Percentiles rank a stretch among this genome's conserved stretches.
Evolutionary conservation across 768 basidiomycete genomes (phyloP).

Genomic region (Mycena polygramma): DNA sequence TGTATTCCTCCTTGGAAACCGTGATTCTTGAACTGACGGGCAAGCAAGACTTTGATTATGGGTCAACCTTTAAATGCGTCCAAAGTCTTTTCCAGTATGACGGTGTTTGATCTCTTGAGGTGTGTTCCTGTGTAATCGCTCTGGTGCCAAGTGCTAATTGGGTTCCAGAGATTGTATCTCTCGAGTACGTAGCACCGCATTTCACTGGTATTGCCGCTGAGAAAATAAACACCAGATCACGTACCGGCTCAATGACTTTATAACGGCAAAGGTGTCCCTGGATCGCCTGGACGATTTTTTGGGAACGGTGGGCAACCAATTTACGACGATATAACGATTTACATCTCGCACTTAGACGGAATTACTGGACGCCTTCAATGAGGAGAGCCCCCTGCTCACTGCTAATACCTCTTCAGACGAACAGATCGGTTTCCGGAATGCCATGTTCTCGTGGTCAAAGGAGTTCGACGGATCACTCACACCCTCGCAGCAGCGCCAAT

Average conservation of each 20-base stretch:
- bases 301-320: constrained; percentile 46
- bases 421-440: constrained; percentile 65
- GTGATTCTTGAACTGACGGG: constrained; percentile 34
- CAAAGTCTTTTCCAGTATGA: constrained; percentile 44
- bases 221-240: constrained; percentile 14
- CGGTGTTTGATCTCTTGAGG: constrained; percentile 53
- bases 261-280: constrained; percentile 68
- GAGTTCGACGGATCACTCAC: constrained; percentile 46
- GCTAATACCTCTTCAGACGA: constrained; percentile 30
- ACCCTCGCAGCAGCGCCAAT: constrained; percentile 59
- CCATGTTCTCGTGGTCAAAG: constrained; percentile 67
- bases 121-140: neutral
- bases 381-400: constrained; percentile 29
- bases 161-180: constrained; percentile 1
- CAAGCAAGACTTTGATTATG: constrained; percentile 14
- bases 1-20: neutral
- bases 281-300: constrained; percentile 63
- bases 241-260: constrained; percentile 20
- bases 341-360: constrained; percentile 61
- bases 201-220: neutral
- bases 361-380: constrained; percentile 55
- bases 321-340: neutral
- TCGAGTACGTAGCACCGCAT: neutral
- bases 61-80: constrained; percentile 25
- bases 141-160: neutral